Base-by-base conservation (phyloP, 495 filamentous ascomycete species). In the Aspergillus biplanus region DNA sequence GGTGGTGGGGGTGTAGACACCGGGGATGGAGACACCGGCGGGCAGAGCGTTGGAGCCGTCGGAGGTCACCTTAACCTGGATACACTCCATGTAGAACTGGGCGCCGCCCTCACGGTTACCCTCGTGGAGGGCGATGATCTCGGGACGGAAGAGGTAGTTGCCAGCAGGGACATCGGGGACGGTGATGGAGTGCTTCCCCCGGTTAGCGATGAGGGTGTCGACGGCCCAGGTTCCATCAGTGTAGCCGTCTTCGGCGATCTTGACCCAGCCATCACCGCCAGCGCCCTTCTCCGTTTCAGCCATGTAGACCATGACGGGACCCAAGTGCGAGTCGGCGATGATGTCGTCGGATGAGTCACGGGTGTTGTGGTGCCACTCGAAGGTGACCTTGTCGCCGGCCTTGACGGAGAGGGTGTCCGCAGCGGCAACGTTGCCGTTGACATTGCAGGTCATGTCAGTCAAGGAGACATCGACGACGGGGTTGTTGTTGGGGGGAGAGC, bases 11-110 rank as follows among this genome's bases (percentile, higher is more conserved):
- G 56, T 50, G 62, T 70, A 70, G 42, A 59, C 56, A n/a, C 67
- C 67, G 21, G 67, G 67, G 59, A 70, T 57, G 37, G 62, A 63
- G 34, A 70, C 67, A 49, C 67, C 67, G 6, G 16, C 54, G 33
- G 67, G 67, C 33, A 70, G 62, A 31, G 62, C 47, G 9, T 54
- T 63, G 42, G 64, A 53, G 1, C 67, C 67, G 42, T 60, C 59
- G 47, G 65, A 65, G 62, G 67, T 69, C 47, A 70, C 65, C 56
- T 65, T 63, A 50, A 70, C 33, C 62, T 70, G 67, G 44, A 70
- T 65, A 49, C 67, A 70, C 62, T 70, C 67, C 67, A 70, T 70
- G 67, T 70, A 70, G 52, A 70, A 63, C 65, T 70, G 67, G 46
- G 67, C 67, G 39, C 67, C 67, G 9, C 56, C 59, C 52, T 65